Base-by-base conservation (phyloP, 2,329 filamentous ascomycete genomes). In the Aspergillus ibericus region DNA sequence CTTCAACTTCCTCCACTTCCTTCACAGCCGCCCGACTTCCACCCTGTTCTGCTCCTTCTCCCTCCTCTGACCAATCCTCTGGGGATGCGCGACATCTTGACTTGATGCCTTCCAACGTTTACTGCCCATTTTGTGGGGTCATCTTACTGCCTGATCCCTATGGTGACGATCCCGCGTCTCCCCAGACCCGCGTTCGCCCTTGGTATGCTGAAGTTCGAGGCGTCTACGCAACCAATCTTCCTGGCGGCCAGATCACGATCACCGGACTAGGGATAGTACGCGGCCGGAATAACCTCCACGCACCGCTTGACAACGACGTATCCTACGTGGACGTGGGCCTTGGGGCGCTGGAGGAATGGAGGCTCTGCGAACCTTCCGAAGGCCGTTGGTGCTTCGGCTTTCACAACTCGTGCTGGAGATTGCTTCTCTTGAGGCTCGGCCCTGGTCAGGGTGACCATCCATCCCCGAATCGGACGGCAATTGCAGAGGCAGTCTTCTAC, bases 361-460 rank as follows among this genome's bases (percentile, higher is more conserved):
- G 3, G 13, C 10, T 61, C 9, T 53, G 52, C 6, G 16, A 27
- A 29, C 18, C 25, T 8, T 35, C 46, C 15, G 34, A 16, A 25
- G 18, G 20, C 18, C 32, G 38, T 35, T 59, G 58, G 52, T 50
- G 32, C 47, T 63, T 57, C 44, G 55, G 55, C 5, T 46, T 63
- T 13, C 63, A 65, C 32, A 20, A 59, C 20, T 49, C 53, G 1
- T 65, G 63, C 53, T 65, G 63, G 61, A 49, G 20, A 29, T 35
- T 65, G n/a, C 56, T 65, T 27, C 48, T 56, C 7, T 46, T 47
- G 1, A 48, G 59, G 3, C 50, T 63, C 3, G 22, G 42, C 12
- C 44, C 34, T 16, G 40, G 25, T 5, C 18, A 36, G 46, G 22
- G 12, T 10, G 12, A 5, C n/a, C n/a, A 57, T 34, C 7, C 10